phyloP scores from a whole-genome alignment of 2,329 filamentous ascomycete species.

The Ceratocystis cubensis region DNA sequence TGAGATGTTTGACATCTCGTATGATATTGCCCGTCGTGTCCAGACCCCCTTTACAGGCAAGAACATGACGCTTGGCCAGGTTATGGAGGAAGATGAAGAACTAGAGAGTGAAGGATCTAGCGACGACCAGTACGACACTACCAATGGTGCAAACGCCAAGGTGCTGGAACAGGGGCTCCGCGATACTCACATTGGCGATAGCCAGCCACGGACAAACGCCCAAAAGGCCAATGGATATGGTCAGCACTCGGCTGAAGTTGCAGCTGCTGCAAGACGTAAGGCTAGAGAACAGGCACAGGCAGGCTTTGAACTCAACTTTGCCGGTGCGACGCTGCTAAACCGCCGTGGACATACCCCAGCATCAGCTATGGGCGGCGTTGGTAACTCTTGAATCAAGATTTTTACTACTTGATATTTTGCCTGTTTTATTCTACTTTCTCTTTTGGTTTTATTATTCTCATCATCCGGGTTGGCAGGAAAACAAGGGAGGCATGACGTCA shows the following conservation, averaged over 20 bases:
- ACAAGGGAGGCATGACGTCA: conserved; percentile 5
- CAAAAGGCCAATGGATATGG: conserved; percentile 57
- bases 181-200: conserved; percentile 60
- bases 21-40: conserved; percentile 91
- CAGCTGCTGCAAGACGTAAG: conserved; percentile 70
- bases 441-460: neutral
- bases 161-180: conserved; percentile 79
- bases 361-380: conserved; percentile 28
- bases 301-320: conserved; percentile 84
- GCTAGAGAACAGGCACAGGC: conserved; percentile 57
- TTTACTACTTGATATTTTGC: neutral
- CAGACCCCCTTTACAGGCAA: conserved; percentile 89
- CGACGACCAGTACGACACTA: conserved; percentile 32
- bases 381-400: neutral
- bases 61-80: conserved; percentile 53
- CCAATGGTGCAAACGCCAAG: conserved; percentile 35
- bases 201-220: conserved; percentile 36
- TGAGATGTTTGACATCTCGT: conserved; percentile 96
- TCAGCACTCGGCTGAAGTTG: conserved; percentile 74
- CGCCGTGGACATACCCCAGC: conserved; percentile 46
- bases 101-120: conserved; percentile 29
- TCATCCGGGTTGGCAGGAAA: neutral
- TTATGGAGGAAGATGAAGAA: conserved; percentile 59
- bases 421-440: conserved; percentile 11
- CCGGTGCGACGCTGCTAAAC: conserved; percentile 79